Percentiles rank a stretch among this genome's conserved stretches.
Evolutionary conservation across 78 protist species (phyloP).

Genomic region (Goniomonas avonlea): DNA sequence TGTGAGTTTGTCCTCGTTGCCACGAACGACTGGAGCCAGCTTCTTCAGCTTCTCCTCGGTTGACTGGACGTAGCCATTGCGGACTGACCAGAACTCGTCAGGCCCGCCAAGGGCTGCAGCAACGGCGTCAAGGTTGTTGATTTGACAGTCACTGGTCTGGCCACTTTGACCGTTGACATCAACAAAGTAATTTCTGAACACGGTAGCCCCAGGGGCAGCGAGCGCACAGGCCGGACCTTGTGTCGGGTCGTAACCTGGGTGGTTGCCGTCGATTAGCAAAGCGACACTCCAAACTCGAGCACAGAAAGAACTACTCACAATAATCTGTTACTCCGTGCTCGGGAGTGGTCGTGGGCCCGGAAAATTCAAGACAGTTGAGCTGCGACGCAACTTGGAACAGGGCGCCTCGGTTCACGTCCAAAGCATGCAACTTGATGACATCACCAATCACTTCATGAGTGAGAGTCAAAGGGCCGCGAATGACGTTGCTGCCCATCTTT

Average conservation of each 20-base stretch:
- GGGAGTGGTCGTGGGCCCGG: neutral
- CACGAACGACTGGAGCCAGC: neutral
- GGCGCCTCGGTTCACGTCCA: neutral
- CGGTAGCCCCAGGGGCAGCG: constrained; percentile 14
- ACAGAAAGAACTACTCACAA: too few relatives aligned
- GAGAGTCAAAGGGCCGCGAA: too few relatives aligned
- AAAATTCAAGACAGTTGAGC: constrained; percentile 26
- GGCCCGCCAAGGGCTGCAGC: neutral
- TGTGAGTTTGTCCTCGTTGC: neutral
- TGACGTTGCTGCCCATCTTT: too few relatives aligned
- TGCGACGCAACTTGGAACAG: constrained; percentile 24
- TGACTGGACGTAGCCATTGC: neutral
- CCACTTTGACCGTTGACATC: neutral
- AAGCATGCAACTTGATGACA: too few relatives aligned
- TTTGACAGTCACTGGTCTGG: neutral
- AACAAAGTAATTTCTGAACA: constrained; percentile 21
- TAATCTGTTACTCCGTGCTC: neutral
- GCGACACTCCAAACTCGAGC: too few relatives aligned
- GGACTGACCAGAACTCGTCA: neutral
- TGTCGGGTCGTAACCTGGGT: constrained; percentile 1
- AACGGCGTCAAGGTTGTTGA: neutral
- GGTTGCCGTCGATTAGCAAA: too few relatives aligned
- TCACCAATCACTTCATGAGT: too few relatives aligned
- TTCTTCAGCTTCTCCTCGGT: neutral
- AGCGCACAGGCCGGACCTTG: constrained; percentile 34